Evolutionary conservation across 192 early-diverging fungal species (phyloP), one percentile per base, ranked within the genome.

Genomic region (Coemansia sp.): DNA sequence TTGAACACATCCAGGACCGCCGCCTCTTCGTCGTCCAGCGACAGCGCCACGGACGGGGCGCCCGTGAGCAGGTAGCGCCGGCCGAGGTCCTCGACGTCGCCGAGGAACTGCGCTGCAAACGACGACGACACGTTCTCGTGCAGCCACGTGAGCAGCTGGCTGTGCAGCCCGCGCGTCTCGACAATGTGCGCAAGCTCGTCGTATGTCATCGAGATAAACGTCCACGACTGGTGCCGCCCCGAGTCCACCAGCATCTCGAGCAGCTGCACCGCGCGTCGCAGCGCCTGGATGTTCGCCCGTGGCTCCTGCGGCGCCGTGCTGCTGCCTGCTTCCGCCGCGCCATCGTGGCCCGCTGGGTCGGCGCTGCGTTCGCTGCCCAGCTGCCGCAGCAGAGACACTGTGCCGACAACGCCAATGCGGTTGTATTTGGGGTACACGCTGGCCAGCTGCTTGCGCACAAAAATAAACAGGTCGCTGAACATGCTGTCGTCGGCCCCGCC

Each of bases 391-490:
- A 90, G 56, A 3, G 90, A 80, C 12, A 92, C 72, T 0, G 84
- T 81, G 33, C 86, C 89, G 48, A 90, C 83, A 5, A 92, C 82
- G 7, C 90, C 90, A 38, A 92, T 80, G 64, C 83, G 81, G 57
- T 90, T 92, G 61, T 85, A 85, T 27, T 67, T 77, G 21, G 83
- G 78, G 11, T 65, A 57, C 22, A 82, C 82, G 56, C 87, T 90
- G 6, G 90, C 82, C n/a, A 92, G 82, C 59, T 89, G 90, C 50
- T 92, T 92, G 61, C 89, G 76, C 54, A 90, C 82, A 28, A 86
- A 73, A 42, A 89, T 90, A 38, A 86, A 80, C 27, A 92, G 70
- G 23, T 92, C 90, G n/a, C 77, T 83, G 56, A 87, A 83, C 49
- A 92, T 66, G 27, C 82, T 63, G 24, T 81, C 75, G 25, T 71